Base-by-base conservation (phyloP, 1,139 yeast species). In the Saccharomyces uvarum region DNA sequence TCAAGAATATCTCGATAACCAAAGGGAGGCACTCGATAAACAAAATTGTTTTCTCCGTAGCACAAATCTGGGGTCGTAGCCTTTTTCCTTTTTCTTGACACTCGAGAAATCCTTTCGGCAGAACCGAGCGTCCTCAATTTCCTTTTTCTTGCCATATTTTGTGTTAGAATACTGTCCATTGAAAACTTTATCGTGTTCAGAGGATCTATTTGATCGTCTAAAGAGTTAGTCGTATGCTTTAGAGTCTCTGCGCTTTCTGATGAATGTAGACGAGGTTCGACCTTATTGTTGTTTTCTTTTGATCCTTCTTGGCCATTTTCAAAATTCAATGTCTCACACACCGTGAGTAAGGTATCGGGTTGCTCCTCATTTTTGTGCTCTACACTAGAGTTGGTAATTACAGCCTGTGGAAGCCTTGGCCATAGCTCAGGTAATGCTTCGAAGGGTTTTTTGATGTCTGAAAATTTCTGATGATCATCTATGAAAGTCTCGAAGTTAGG, bases 371-470 rank as follows among this genome's bases (percentile, higher is more conserved):
- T 32, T 9, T 47, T 7, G 50, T 44, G 31, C 26, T 29, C n/a
- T 14, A 46, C 19, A 19, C 2, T 28, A 53, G 51, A 11, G 32
- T 19, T 6, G 32, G 16, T 9, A 9, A 38, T 19, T 38, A 4
- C 44, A 3, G 24, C 11, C n/a, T 38, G 44, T 16, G 44, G 44
- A 16, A 2, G 54, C 3, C 13, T 55, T 29, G 69, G 66, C 63
- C 70, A 69, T 26, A 71, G 51, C 32, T 68, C 72, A 3, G 53
- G 13, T 2, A 67, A 32, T 1, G 65, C 51, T 19, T 64, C 65
- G 52, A 62, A 62, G 0, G 67, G 59, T 4, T 61, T 62, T 9
- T 59, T 61, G 1, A 67, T 38, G 2, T 51, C 50, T 3, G 62
- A 54, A 27, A 58, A 49, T 4, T 54, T 42, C n/a, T 32, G 7